Base-by-base conservation (phyloP, 208 protist species). In the Acanthamoeba castellanii region DNA sequence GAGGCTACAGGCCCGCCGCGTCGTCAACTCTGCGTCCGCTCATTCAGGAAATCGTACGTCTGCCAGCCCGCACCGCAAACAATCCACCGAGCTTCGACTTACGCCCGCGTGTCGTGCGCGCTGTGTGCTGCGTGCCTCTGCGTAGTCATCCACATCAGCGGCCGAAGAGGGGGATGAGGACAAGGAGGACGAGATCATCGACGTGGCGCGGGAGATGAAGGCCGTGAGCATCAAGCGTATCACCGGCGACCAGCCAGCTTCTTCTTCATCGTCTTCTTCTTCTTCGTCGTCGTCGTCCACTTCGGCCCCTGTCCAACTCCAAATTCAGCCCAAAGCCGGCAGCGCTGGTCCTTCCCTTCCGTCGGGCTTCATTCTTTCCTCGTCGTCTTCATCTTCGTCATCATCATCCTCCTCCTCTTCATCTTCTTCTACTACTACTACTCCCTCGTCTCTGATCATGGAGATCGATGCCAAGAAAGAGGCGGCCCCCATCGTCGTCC, bases 21-120 rank as follows among this genome's bases (percentile, higher is more conserved):
- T 32, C 76, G 47, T 52, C 47, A 11, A 84, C 76, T 2, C 76
- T 47, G 76, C 76, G 76, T 6, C 76, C 76, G 20, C 32, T 84
- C 25, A 30, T 74, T 4, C 76, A 84, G n/a, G 76, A 84, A 30
- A 84, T 84, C 34, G 76, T 84, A 55, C 76, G 76, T 76, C 32
- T 4, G 20, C 18, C 11, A 22, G 9, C 59, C 5, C 59, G 3
- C 18, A 64, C 18, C 59, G 3, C 59, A 22, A 64, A 4, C 59
- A 64, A 4, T 6, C 59, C 11, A 16, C 16, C 52, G 52, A 20
- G 52, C 52, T 7, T 57, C 11, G 11, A 7, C 11, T 20, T 16
- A 16, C 52, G 7, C 52, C 7, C 52, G 16, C 52, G 27, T 34
- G n/a, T 5, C 4, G 8, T 25, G 4, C 8, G 5, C 27, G 20